Evolutionary conservation across 495 filamentous ascomycete species (phyloP), one percentile per base, ranked within the genome.

Genomic region (Delitschia confertaspora): DNA sequence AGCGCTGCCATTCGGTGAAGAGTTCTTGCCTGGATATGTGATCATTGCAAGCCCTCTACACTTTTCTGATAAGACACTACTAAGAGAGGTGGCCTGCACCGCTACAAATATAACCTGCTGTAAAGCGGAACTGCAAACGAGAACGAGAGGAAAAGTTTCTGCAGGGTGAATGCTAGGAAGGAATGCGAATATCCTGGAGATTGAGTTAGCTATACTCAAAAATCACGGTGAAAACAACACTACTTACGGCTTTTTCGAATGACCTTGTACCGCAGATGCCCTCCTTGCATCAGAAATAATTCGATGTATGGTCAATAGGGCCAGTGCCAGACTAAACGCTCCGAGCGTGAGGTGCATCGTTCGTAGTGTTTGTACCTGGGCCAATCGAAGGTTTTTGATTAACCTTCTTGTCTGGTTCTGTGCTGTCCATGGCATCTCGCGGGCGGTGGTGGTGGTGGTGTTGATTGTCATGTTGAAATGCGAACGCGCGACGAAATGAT

Each of bases 91-190:
- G 42, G 44, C 50, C 51, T 59, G 56, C 33, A 53, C 46, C 36
- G 53, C 40, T 37, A 59, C 45, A 32, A 59, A 56, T 10, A 59
- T 33, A 25, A 53, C 42, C 27, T 56, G 42, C 45, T 59, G 56
- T 45, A 59, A 44, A 25, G 38, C 48, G 18, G 45, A 38, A 45
- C 53, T 41, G 36, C 46, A 50, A 42, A 48, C 47, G 29, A 59
- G 49, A 31, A 53, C 49, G 26, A 59, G 56, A 36, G 53, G 53
- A 40, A 59, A 52, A 14, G 36, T 42, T 45, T 56, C 56, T 22
- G 56, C 56, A 31, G 56, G 44, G 29, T 59, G 52, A 22, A 59
- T 37, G 33, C 33, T 47, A 11, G 38, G 18, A 31, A 58, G 33
- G 23, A 39, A 38, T 29, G 7, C 29, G 34, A 55, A 55, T 18